phyloP scores from a whole-genome alignment of 306 rosid genomes.

The Citrullus colocynthis region DNA sequence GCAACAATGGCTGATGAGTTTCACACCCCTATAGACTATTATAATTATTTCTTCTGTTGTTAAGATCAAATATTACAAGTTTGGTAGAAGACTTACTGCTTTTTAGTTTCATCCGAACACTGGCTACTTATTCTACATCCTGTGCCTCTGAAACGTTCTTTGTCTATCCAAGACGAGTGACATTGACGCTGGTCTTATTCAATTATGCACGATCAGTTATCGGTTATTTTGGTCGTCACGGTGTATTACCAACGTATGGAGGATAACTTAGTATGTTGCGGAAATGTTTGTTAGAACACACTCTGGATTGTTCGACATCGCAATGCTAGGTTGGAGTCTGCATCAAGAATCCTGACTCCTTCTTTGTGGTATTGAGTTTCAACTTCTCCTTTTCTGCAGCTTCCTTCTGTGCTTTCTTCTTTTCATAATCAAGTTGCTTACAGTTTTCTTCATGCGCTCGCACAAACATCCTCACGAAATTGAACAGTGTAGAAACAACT shows the following conservation, averaged over 20 bases:
- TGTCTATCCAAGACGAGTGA: neutral
- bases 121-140: neutral
- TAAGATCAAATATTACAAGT: neutral
- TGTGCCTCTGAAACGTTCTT: neutral
- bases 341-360: slow-evolving; percentile 32
- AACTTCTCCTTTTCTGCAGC: slow-evolving; percentile 32
- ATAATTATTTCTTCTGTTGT: neutral
- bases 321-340: slow-evolving; percentile 34
- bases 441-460: slow-evolving; percentile 54
- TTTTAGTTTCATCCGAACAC: neutral
- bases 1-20: slow-evolving; percentile 5
- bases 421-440: slow-evolving; percentile 50
- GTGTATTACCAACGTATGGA: neutral
- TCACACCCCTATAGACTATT: neutral
- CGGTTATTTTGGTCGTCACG: neutral
- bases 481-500: slow-evolving; percentile 54
- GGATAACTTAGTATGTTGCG: neutral
- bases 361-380: slow-evolving; percentile 29
- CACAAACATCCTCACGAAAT: slow-evolving; percentile 49
- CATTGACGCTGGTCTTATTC: neutral
- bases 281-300: neutral
- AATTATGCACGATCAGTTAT: neutral
- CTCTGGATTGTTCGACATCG: slow-evolving; percentile 18
- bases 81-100: neutral
- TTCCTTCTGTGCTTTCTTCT: slow-evolving; percentile 50